These are phyloP conservation scores for Botrytis sinoallii DNA, from an alignment of 2,329 filamentous ascomycete species.

Conservation along the genomic window DNA sequence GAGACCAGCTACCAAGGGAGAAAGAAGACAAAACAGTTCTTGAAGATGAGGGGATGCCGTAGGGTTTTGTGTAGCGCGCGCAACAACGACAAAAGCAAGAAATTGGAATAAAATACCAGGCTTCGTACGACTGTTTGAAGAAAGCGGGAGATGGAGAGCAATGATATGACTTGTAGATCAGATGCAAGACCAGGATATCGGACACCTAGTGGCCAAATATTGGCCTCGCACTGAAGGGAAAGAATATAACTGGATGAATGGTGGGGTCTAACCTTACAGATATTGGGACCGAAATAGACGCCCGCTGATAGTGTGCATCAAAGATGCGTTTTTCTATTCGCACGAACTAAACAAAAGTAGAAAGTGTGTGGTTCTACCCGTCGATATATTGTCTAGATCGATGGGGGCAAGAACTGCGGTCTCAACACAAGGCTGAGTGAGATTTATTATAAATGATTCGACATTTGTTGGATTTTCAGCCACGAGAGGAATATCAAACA, in stretches of 20 bases:
- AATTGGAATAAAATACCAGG: constrained; percentile 32
- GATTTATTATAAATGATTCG: neutral
- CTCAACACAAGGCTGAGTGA: constrained; percentile 26
- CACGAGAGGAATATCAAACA: neutral
- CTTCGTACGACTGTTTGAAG: constrained; percentile 30
- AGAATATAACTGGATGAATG: constrained; percentile 28
- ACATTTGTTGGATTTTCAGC: neutral
- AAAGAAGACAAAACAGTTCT: constrained; percentile 27
- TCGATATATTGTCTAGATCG: constrained; percentile 20
- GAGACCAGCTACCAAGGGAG: constrained; percentile 38
- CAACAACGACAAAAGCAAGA: constrained; percentile 29
- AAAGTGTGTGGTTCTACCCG: constrained; percentile 9
- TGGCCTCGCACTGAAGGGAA: constrained; percentile 22
- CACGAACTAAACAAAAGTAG: constrained; percentile 4
- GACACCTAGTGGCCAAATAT: constrained; percentile 23
- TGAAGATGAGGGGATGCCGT: constrained; percentile 29
- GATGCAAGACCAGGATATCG: constrained; percentile 19
- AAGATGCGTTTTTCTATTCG: constrained; percentile 5
- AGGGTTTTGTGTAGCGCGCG: constrained; percentile 37
- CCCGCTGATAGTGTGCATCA: constrained; percentile 25
- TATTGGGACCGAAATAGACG: constrained; percentile 34
- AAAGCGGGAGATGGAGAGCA: constrained; percentile 28
- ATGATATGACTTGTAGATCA: constrained; percentile 27
- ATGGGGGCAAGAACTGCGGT: constrained; percentile 23
- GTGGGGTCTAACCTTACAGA: constrained; percentile 18